Evolutionary conservation across 2,329 filamentous ascomycete species (phyloP), one percentile per base, ranked within the genome.

Genomic region (Nannizzia gypsea): DNA sequence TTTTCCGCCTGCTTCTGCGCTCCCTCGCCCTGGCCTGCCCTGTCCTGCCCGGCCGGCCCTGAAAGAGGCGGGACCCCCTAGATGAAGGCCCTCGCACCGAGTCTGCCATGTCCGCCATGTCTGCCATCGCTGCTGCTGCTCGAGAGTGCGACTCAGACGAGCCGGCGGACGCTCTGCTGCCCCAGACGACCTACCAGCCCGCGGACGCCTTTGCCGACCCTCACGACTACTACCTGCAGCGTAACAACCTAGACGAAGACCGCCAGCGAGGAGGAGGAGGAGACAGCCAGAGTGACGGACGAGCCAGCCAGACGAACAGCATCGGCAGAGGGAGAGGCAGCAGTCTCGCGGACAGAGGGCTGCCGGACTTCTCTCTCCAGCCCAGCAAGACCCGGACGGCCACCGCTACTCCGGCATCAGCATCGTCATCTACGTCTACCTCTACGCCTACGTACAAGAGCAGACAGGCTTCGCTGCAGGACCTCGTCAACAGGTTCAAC

Each of bases 401-500:
- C 28, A 36, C 52, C 31, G 20, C 64, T 64, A 34, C 57, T 62
- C 20, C 65, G 64, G 61, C 68, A 63, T 44, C 67, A 67, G 50
- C 64, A 68, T 57, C 72, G 70, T 56, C 71, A 9, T 36, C 72
- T 2, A 64, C 65, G 3, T 73, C 73, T 17, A 69, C 70, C 61
- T 68, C 68, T 44, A 26, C 28, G 20, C 9, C 52, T 3, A 34
- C 22, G 6, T 36, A 24, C 36, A 26, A 24, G 20, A 73, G 65
- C 64, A 73, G 75, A 64, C 80, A 86, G 65, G 79, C 84, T n/a
- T 91, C 86, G 62, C 87, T 93, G 66, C 89, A 86, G 73, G 88
- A 93, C 69, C 78, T 93, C 63, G 85, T 88, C 67, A 89, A 86
- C 72, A 85, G 82, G 59, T 93, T 92, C 74, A 88, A 92, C 71